A percentile compares a stretch with the other conserved stretches of the same genome.
Evolutionary conservation across 306 rosid species (phyloP).

Genomic region (Ceratonia siliqua): DNA sequence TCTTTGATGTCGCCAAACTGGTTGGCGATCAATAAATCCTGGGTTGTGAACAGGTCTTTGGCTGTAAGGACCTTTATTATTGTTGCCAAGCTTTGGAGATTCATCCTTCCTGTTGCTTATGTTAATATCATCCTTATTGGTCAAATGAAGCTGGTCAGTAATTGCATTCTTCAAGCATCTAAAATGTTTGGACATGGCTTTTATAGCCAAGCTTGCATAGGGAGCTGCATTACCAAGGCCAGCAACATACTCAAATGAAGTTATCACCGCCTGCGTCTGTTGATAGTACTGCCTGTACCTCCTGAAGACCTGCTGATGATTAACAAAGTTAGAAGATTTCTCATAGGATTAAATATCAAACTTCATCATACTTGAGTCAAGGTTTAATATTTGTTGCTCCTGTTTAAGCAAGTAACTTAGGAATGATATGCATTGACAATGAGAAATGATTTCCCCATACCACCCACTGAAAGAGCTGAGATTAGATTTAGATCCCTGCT

Average conservation of each 20-base stretch:
- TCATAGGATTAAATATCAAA: background rate
- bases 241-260: conserved; percentile 80
- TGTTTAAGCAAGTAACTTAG: background rate
- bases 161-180: conserved; percentile 73
- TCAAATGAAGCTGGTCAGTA: conserved; percentile 70
- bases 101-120: conserved; percentile 47
- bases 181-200: conserved; percentile 80
- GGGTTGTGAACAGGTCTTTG: conserved; percentile 49
- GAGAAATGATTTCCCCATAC: background rate
- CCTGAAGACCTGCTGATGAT: conserved; percentile 66
- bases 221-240: conserved; percentile 85
- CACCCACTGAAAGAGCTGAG: background rate
- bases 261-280: conserved; percentile 70
- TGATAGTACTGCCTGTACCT: conserved; percentile 86
- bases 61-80: conserved; percentile 42
- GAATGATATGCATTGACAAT: background rate
- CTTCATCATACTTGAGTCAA: background rate
- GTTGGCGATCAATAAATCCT: conserved; percentile 67
- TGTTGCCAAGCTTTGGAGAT: conserved; percentile 40
- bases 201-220: conserved; percentile 75
- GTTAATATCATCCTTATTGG: conserved; percentile 40
- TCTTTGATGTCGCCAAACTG: conserved; percentile 91
- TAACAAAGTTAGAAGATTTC: background rate
- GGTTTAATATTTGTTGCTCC: background rate
- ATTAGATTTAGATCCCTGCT: background rate